A percentile compares a stretch with the other conserved stretches of the same genome.
phyloP scores from a whole-genome alignment of 345 rosid genomes.

The Cardiospermum halicacabum region DNA sequence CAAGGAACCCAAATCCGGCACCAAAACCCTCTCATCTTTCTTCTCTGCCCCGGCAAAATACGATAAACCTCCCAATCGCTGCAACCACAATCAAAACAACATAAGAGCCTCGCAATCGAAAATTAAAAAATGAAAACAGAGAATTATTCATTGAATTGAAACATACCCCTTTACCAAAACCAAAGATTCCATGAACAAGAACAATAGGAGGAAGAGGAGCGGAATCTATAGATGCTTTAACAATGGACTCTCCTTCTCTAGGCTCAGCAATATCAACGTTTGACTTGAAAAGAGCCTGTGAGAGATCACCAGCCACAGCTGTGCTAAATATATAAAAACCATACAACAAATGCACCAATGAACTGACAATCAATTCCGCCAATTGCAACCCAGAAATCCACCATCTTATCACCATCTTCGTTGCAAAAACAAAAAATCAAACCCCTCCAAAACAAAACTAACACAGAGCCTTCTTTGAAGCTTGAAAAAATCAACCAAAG shows the following conservation, averaged over 20 bases:
- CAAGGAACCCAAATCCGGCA: constrained; percentile 97
- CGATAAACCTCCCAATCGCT: constrained; percentile 90
- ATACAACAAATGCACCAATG: constrained; percentile 64
- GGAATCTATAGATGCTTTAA: constrained; percentile 7
- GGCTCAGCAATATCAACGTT: constrained; percentile 31
- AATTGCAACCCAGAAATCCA: constrained; percentile 60
- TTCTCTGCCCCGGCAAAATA: constrained; percentile 98
- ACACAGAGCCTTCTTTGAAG: constrained; percentile 29
- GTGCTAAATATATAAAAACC: constrained; percentile 85
- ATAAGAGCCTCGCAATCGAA: background rate
- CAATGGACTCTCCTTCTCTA: constrained; percentile 28
- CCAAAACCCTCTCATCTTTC: constrained; percentile 89
- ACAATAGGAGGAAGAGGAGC: constrained; percentile 79
- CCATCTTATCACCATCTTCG: constrained; percentile 69
- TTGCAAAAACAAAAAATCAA: constrained; percentile 5
- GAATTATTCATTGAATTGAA: background rate
- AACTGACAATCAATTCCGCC: constrained; percentile 75
- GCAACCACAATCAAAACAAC: constrained; percentile 17
- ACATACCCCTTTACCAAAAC: constrained; percentile 95
- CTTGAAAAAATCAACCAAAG: constrained; percentile 10
- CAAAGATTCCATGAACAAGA: constrained; percentile 94
- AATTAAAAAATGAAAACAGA: background rate
- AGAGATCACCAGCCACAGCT: constrained; percentile 87
- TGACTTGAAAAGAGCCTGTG: constrained; percentile 47
- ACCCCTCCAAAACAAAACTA: background rate